Base-by-base conservation (phyloP, 371 early-diverging fungal species). In the Mucor plumbeus region DNA sequence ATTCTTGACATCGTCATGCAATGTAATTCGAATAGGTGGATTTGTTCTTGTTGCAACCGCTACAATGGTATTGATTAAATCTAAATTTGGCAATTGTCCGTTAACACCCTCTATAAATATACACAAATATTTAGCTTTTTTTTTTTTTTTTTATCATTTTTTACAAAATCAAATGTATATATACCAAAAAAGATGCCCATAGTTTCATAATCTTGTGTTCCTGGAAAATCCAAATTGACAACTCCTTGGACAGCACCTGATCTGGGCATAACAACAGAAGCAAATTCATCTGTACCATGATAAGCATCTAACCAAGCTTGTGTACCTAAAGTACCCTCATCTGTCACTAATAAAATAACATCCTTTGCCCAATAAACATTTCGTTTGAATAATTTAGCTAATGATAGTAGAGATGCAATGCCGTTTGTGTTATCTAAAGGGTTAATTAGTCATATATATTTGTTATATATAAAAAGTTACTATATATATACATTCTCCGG, bases 11-110 rank as follows among this genome's bases (percentile, higher is more conserved):
- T 63, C 60, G 31, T 80, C 75, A 34, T 84, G 86, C 6, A 88
- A 69, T 15, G 77, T 82, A 7, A 86, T 63, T 9, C 82, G 81
- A 14, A 91, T 76, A 26, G 84, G 80, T 38, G 86, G 84, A 33
- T 70, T 71, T 44, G 80, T 64, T 31, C 72, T 73, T 15, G 62
- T 48, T 39, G 87, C 81, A 35, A 90, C 80, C 7, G 77, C 74
- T 38, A 86, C 82, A 17, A 92, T 84, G 5, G 92, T 91, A 59
- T 93, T 93, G 65, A 97, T 86, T 63, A 96, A 78, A 73, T 98
- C 99, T 34, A 95, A 83, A 74, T 98, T 98, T 13, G 97, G 93
- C 60, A 96, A 84, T 69, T 94, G 96, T 5, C 99, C 98, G 77
- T 94, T 94, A 44, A 94, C 86, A 1, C 98, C 97, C 83, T 92